Conservation (phyloP, 345 rosid genomes). For the Populus tremula region DNA sequence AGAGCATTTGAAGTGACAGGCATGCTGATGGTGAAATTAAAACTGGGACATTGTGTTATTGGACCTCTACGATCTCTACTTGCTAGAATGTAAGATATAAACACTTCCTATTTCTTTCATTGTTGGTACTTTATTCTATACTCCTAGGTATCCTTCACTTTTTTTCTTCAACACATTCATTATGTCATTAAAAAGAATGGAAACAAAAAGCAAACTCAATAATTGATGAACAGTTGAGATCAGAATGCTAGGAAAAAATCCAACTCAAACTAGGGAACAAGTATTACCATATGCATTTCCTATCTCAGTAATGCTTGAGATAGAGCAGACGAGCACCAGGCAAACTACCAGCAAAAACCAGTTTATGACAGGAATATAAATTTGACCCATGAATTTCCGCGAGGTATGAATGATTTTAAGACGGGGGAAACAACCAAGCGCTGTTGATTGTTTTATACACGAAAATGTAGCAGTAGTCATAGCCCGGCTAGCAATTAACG, state of each 20-base stretch:
- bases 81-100: not conserved
- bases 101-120: not conserved
- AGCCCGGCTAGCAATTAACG: slow-evolving; percentile 91
- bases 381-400: slow-evolving; percentile 98
- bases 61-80: not conserved
- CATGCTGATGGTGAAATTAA: not conserved
- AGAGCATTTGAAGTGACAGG: not conserved
- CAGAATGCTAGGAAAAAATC: not conserved
- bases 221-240: not conserved
- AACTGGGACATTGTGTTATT: not conserved
- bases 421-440: slow-evolving; percentile 97
- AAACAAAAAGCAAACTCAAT: not conserved
- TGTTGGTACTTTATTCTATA: not conserved
- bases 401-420: slow-evolving; percentile 97
- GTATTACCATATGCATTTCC: slow-evolving; percentile 97
- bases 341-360: slow-evolving; percentile 95
- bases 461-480: slow-evolving; percentile 99
- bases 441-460: slow-evolving; percentile 93
- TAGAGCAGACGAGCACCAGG: slow-evolving; percentile 71
- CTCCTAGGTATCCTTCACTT: not conserved
- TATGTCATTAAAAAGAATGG: not conserved
- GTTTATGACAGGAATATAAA: slow-evolving; percentile 97
- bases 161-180: not conserved
- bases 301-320: slow-evolving; percentile 78
- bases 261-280: slow-evolving; percentile 15